A percentile compares a stretch with the other conserved stretches of the same genome.
Conservation (phyloP, 2,329 filamentous ascomycete species). For the Phaeoacremonium minimum region DNA sequence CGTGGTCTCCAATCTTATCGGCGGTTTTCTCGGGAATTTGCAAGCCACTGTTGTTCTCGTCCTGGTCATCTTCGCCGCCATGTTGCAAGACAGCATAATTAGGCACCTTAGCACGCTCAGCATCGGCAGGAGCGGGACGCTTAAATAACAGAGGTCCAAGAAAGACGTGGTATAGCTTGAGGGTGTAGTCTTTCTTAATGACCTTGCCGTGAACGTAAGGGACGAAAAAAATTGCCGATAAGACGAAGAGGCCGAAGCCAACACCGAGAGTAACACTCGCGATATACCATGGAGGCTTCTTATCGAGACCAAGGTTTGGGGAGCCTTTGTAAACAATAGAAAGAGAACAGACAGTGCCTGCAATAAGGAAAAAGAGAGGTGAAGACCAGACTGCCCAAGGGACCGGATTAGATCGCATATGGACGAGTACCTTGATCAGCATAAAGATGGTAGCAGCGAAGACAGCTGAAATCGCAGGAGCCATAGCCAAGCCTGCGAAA, state of each 20-base stretch:
- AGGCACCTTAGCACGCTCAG: conserved; percentile 59
- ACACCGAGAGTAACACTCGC: conserved; percentile 61
- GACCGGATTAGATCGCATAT: conserved; percentile 65
- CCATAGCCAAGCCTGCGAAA: conserved; percentile 67
- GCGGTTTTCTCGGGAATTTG: too few species aligned
- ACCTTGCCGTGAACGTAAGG: conserved; percentile 63
- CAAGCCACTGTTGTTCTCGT: too few species aligned
- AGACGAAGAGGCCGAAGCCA: conserved; percentile 52
- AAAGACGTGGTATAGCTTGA: conserved; percentile 60
- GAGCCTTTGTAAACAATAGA: conserved; percentile 80
- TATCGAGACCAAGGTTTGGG: conserved; percentile 58
- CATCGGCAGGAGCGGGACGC: conserved; percentile 49
- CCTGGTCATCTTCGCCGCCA: conserved; percentile 38
- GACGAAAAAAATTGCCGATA: conserved; percentile 67
- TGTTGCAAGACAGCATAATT: conserved; percentile 76
- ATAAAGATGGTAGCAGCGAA: conserved; percentile 28
- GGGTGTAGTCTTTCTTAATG: conserved; percentile 61
- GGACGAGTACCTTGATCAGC: conserved; percentile 45
- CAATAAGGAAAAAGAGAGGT: conserved; percentile 73
- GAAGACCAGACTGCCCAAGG: conserved; percentile 69
- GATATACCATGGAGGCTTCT: conserved; percentile 65
- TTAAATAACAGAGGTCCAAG: conserved; percentile 59
- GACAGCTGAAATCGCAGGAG: conserved; percentile 59
- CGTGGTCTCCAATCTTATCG: too few species aligned
- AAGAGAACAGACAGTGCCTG: conserved; percentile 67